Base-by-base conservation (phyloP, 2,329 filamentous ascomycete genomes). In the Aureobasidium namibiae region DNA sequence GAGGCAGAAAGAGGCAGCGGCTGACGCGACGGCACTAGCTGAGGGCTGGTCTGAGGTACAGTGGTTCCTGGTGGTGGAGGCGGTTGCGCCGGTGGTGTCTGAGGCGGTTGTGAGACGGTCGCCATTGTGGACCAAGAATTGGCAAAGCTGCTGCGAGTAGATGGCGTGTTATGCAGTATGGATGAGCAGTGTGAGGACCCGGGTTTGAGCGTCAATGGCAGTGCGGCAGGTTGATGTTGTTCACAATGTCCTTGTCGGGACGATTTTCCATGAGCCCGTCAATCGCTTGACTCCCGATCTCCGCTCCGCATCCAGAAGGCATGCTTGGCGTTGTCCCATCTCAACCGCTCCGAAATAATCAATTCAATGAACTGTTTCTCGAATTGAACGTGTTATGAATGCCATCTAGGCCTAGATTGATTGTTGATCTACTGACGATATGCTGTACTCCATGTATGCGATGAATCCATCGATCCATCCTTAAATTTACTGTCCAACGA, bases 1-100 rank as follows among this genome's bases (percentile, higher is more conserved):
- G 85, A 81, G 11, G 90, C 84, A 26, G 89, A 92, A 60, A 96
- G 80, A 29, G 92, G 92, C 44, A 95, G 77, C 16, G 92, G 92
- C 69, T 92, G 94, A 65, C 84, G 82, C 71, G 67, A 60, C 21
- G 62, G 62, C 21, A 57, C 50, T 6, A 59, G 36, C 18, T 59
- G 45, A 8, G 46, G 57, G 9, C 34, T 36, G 13, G 26, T 52
- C 18, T 45, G 24, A 26, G 36, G 24, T 29, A 44, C 57, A 14
- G 57, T 36, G 31, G 44, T 39, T 48, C 54, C 54, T 10, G 54
- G 41, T 3, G 54, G 29, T 21, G 54, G 42, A 33, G 54, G 54
- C n/a, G 42, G 42, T 46, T 46, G 54, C 24, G 41, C 23, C 16
- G 54, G 54, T 10, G 41, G 54, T 48, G 42, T 46, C 42, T 57